Evolutionary conservation across 2,329 filamentous ascomycete species (phyloP), one percentile per base, ranked within the genome.

Genomic region (Pseudomassariella vexata): DNA sequence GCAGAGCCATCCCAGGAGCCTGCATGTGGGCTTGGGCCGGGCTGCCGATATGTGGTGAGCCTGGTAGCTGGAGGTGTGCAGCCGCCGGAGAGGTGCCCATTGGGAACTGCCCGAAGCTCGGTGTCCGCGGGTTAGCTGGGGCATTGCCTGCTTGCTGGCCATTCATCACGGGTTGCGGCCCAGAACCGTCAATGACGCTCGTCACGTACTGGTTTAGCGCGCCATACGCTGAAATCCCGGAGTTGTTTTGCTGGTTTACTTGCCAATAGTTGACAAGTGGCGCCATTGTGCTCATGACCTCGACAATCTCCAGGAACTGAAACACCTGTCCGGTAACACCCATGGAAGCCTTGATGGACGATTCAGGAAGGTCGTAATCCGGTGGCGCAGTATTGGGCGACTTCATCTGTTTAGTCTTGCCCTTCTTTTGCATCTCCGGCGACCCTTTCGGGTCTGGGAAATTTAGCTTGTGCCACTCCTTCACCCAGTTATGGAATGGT

Each of bases 401-500:
- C 57, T 79, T 81, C 49, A 77, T 59, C 36, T 62, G 56, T 44
- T 71, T 74, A 15, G 60, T 49, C 49, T 81, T 82, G 52, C 62
- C 62, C 63, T 82, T 82, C 55, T 82, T 82, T 53, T 69, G 79
- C 69, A 82, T 75, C 47, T 82, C 77, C 0, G 77, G 77, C 2
- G 77, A 82, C 36, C 66, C 57, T 49, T 77, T 79, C 31, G 55
- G 58, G 42, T 80, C 75, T 35, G 66, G 62, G 2, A 63, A 52
- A 53, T 82, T 82, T 25, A 75, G 54, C 47, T 63, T 72, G 38
- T 68, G 65, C 76, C 77, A 82, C 16, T 81, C 76, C 57, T 81
- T 81, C 45, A 72, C 63, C 77, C 77, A 82, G 40, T 69, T 66
- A 42, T 81, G 77, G 17, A 70, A 62, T 3, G 77, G 77, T 45